Evolutionary conservation across 2,329 filamentous ascomycete genomes (phyloP), one percentile per base, ranked within the genome.

Genomic region (Paraconiothyrium brasiliense): DNA sequence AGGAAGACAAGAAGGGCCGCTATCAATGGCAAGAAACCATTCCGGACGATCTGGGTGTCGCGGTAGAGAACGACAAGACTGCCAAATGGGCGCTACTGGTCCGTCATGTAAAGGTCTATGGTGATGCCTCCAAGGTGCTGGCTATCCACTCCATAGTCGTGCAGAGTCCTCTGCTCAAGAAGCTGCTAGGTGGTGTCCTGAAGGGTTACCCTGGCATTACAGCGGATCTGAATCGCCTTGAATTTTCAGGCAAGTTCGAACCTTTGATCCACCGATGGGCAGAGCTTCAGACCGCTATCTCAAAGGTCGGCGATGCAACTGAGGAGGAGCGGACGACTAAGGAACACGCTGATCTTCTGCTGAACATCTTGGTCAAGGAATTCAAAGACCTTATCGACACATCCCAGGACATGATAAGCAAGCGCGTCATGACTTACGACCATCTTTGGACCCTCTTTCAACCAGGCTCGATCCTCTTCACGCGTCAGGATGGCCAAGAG

Each of bases 211-310:
- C 86, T 0, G 88, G 89, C 0, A 81, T 92, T 35, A 86, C 87
- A 0, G 84, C 85, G 32, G 83, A 82, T n/a, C 79, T 92, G 13
- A 82, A 87, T n/a, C 84, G 87, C 1, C 80, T 92, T 1, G 86
- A 86, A 60, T 90, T 92, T 62, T 74, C 78, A 10, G 84, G 84
- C 0, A 87, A 86, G 0, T 91, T 91, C 62, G 81, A 86, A 67
- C 86, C 87, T 0, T 86, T 92, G 52, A 86, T 91, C 44, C 88
- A 92, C 74, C 84, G 89, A 35, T 92, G 89, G 88, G 78, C 72
- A 0, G 73, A 78, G 49, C 67, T 82, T n/a, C 67, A 72, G 30
- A 54, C 64, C 5, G 69, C 70, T 14, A 71, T 78, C 35, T 44
- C 63, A n/a, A 66, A 67, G 44, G 63, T 71, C 43, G 65, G 67